Base-by-base conservation (phyloP, 2,329 filamentous ascomycete genomes). In the Xenoacremonium recifei region DNA sequence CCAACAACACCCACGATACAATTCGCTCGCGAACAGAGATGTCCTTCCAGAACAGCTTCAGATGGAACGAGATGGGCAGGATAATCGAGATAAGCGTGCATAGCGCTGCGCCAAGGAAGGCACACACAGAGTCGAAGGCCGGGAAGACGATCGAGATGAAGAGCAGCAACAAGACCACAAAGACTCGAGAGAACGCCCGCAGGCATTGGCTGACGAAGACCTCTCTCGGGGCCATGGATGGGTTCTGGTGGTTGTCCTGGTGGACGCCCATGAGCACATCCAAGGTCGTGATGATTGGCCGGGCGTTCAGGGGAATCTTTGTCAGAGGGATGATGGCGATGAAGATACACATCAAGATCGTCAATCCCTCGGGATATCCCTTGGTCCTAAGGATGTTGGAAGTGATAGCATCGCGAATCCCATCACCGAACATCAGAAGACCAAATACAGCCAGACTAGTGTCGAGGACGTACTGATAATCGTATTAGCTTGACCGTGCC, bases 61-160 rank as follows among this genome's bases (percentile, higher is more conserved):
- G 69, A 60, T 97, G 90, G 61, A 99, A 97, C 4, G 84, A 78
- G 21, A 96, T 71, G 1, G 92, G 93, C 37, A 99, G 64, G 15
- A 95, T 90, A 51, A 97, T 84, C 67, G 92, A 97, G 51, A 97
- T 95, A 15, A 88, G 89, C 57, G 96, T 96, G 68, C 92, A 96
- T 13, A 96, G 77, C 4, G 90, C 86, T 29, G 87, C 89, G 11
- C 93, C 92, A 69, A 97, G 83, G 48, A 96, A 84, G 4, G 87
- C 87, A 84, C 95, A 95, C 59, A 96, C 91, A 39, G 84, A 84
- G 62, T 96, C 90, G 59, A 96, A 96, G 0, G 82, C 79, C 1
- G 91, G 90, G 58, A 82, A 80, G 3, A 75, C 46, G 35, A 82
- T 73, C 6, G 91, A 82, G 45, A 96, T 86, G 36, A 79, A 60